Base-by-base conservation (phyloP, 352 stramenopile species). In the Phytopythium oedochilum region DNA sequence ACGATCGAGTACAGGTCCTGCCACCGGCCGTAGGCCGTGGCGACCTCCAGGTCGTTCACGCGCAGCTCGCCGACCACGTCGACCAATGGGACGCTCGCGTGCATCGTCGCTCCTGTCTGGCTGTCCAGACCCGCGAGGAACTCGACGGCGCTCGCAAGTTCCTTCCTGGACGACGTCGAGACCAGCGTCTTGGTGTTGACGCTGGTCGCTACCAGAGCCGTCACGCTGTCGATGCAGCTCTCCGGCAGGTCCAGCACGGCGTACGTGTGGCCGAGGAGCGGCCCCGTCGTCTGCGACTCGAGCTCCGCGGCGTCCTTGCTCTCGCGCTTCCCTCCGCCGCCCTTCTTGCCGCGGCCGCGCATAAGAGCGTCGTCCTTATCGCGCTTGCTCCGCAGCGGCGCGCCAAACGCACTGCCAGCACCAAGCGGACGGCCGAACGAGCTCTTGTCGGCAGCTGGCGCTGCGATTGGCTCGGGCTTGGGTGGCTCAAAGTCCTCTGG, bases 71-170 rank as follows among this genome's bases (percentile, higher is more conserved):
- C 63, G 39, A 88, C 70, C 15, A 92, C 63, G 49, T 95, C 83
- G 23, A 94, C 65, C 52, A 83, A 88, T 7, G 58, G 46, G 10
- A 88, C 58, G 5, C 68, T 62, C 6, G 60, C 55, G 25, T 79
- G 83, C 56, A 86, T 66, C 5, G 59, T 70, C 22, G 60, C 34
- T 42, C 53, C 46, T 17, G 78, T 77, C 40, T 95, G 63, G 51
- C 83, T 83, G 40, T 97, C 86, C 11, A 97, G 65, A 53, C 92
- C 78, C 6, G 61, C 52, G 12, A 98, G 57, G 29, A 85, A 79
- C 55, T 86, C 73, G 47, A 94, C 73, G 17, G 68, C 74, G 31
- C 69, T 85, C 7, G 76, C 82, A 5, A 94, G 68, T 47, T 92
- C 84, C 28, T 86, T 90, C 65, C 78, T 86, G 0, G 80, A 90